Percentiles rank a stretch among this genome's conserved stretches.
These are phyloP conservation scores for Priceomyces fermenticarens DNA, from an alignment of 805 yeast genomes.

Conservation along the genomic window DNA sequence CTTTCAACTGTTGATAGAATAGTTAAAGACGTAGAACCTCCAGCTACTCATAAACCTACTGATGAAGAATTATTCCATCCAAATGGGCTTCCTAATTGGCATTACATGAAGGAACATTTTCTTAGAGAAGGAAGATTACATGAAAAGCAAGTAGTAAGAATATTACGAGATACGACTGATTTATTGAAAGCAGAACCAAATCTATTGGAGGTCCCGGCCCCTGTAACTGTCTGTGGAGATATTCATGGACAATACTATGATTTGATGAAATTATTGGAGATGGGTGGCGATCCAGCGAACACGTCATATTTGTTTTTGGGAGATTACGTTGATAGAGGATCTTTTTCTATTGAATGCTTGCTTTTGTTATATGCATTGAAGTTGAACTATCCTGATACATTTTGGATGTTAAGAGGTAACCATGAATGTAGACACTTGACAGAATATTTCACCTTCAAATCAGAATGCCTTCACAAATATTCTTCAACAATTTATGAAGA, in stretches of 20 bases:
- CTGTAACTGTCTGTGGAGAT: constrained; percentile 95
- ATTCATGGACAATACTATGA: constrained; percentile 96
- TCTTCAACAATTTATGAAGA: constrained; percentile 62
- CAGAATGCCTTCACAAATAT: constrained; percentile 87
- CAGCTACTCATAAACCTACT: constrained; percentile 61
- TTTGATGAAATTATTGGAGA: constrained; percentile 84
- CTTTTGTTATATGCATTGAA: constrained; percentile 77
- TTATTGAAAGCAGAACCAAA: constrained; percentile 72
- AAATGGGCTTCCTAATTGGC: constrained; percentile 69
- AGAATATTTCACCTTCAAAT: constrained; percentile 87
- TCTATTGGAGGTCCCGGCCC: constrained; percentile 78
- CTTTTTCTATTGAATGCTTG: constrained; percentile 80
- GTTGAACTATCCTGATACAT: constrained; percentile 65
- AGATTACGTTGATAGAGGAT: constrained; percentile 94
- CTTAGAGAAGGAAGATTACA: constrained; percentile 75
- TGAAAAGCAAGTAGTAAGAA: constrained; percentile 66
- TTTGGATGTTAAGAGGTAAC: constrained; percentile 87
- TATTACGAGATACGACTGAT: constrained; percentile 62
- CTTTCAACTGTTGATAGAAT: constrained; percentile 58
- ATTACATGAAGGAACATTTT: constrained; percentile 71
- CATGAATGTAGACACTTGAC: constrained; percentile 95
- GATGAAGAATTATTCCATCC: constrained; percentile 64
- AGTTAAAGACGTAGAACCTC: constrained; percentile 57
- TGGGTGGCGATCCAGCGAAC: constrained; percentile 82
- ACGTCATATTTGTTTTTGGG: constrained; percentile 84